Evolutionary conservation across 257 asterid species (phyloP).

Genomic region (Solanum lignicaule): DNA sequence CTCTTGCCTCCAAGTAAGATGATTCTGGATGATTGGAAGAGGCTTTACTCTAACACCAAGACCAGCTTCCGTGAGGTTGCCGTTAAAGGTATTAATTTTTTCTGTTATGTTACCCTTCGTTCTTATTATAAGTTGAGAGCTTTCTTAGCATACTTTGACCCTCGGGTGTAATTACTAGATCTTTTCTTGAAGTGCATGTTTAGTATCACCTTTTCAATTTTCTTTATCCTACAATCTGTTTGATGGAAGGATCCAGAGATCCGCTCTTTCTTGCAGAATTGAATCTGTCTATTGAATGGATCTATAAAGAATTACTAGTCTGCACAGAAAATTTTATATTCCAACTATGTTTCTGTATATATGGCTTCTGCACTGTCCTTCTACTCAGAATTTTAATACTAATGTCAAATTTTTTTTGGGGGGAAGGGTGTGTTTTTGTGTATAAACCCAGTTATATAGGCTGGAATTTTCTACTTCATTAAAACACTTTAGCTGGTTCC

Average conservation of each 20-base stretch:
- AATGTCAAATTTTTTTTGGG: neutral
- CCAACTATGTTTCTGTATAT: neutral
- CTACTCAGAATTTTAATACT: neutral
- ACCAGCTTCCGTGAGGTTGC: neutral
- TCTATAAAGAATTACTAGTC: neutral
- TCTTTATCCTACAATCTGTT: neutral
- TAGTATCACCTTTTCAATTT: neutral
- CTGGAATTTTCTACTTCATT: neutral
- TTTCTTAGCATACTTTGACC: neutral
- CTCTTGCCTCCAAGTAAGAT: neutral
- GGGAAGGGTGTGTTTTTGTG: neutral
- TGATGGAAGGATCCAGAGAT: neutral
- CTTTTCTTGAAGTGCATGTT: neutral
- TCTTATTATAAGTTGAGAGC: neutral
- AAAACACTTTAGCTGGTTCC: neutral
- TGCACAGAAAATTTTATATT: neutral
- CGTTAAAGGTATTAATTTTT: neutral
- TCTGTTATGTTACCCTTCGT: neutral
- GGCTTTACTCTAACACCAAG: neutral
- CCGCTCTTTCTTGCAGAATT: neutral
- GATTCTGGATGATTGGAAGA: neutral
- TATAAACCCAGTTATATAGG: neutral
- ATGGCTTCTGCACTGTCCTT: neutral
- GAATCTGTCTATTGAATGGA: neutral
- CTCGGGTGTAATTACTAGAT: neutral